phyloP scores from a whole-genome alignment of 768 basidiomycete species.

The Russula compacta region DNA sequence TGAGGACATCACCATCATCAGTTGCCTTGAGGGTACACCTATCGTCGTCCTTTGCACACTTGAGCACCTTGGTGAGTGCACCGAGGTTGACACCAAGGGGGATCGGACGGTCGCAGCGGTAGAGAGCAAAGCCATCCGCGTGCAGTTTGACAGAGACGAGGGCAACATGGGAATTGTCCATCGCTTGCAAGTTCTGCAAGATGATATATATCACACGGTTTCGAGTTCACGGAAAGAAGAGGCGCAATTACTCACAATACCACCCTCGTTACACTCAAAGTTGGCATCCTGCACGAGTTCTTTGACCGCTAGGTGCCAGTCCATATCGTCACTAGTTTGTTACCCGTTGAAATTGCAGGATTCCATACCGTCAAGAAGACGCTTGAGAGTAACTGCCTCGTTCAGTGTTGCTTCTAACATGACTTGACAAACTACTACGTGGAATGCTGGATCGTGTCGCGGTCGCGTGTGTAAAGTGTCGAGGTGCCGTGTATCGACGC shows the following conservation, averaged over 20 bases:
- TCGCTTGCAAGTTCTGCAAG: slow-evolving; percentile 76
- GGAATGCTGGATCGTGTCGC: background rate
- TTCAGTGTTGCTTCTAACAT: slow-evolving; percentile 91
- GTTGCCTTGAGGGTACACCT: slow-evolving; percentile 82
- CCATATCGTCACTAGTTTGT: background rate
- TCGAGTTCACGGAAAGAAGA: background rate
- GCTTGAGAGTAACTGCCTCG: slow-evolving; percentile 85
- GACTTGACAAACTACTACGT: background rate
- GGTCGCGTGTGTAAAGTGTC: background rate
- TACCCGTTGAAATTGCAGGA: background rate
- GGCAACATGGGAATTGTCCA: slow-evolving; percentile 99
- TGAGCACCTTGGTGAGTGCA: slow-evolving; percentile 89
- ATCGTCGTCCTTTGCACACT: slow-evolving; percentile 96
- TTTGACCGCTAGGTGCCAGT: slow-evolving; percentile 65
- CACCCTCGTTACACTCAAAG: slow-evolving; percentile 94
- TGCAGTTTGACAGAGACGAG: slow-evolving; percentile 84
- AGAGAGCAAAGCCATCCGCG: slow-evolving; percentile 71
- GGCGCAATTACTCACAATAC: slow-evolving; percentile 48
- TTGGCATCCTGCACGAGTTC: slow-evolving; percentile 97
- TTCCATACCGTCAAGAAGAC: slow-evolving; percentile 78
- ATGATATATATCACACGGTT: background rate
- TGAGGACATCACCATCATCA: slow-evolving; percentile 84
- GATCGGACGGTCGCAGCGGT: slow-evolving; percentile 93
- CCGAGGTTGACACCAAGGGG: slow-evolving; percentile 81
- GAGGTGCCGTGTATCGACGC: background rate